Base-by-base conservation (phyloP, 805 yeast species). In the Cyberlindnera americana region DNA sequence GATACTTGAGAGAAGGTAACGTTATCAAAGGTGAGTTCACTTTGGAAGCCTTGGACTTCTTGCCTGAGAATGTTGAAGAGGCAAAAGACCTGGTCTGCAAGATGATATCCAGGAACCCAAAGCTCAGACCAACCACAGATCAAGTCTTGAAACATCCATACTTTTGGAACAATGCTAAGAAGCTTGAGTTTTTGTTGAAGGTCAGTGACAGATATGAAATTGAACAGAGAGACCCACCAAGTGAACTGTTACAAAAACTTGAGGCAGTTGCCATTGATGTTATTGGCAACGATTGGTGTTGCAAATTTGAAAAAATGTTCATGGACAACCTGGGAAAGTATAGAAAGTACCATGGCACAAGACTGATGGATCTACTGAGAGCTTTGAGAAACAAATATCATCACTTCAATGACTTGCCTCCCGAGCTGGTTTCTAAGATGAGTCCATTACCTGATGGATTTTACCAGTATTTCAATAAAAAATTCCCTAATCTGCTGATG, bases 341-440 rank as follows among this genome's bases (percentile, higher is more conserved):
- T 59, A 73, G 99, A 51, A 90, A 88, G 60, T 93, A 93, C 60
- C 82, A 83, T 48, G 75, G 83, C 1, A 78, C 74, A 41, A 84
- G 80, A 52, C 62, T 93, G 33, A 78, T 89, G 80, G 99, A 93
- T 59, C 64, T 93, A 37, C 63, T 93, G 43, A 69, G 99, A 43
- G 96, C 96, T 0, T 62, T 93, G 50, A 72, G 99, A 53, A 93
- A 93, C 65, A 93, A 93, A 61, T 83, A 87, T 55, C 98, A 93
- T 60, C 99, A 93, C 60, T 91, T 75, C 60, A 88, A 88, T 63
- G 99, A 93, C 59, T 65, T 90, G 56, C 96, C 96, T 1, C 70
- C 64, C 9, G 74, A 67, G 12, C 69, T 93, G 42, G 78, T 77
- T 37, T 58, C 56, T 13, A 70, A 75, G 35, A 83, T 93, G 77